phyloP scores from a whole-genome alignment of 2,329 filamentous ascomycete genomes.

The Penicillium sp. region DNA sequence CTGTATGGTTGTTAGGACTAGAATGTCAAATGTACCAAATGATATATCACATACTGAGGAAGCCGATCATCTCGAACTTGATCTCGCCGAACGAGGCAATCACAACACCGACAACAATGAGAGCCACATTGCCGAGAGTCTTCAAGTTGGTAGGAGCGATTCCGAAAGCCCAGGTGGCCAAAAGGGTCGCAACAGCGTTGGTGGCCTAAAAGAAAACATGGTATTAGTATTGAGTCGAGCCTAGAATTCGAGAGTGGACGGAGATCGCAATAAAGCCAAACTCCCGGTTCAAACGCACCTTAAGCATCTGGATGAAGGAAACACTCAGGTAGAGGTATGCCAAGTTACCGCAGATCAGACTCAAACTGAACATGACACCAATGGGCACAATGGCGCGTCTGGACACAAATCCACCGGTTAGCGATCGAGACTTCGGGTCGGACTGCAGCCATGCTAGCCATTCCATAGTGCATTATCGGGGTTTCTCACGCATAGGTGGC shows the following conservation, averaged over 20 bases:
- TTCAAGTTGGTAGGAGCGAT: slow-evolving; percentile 77
- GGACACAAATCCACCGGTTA: not conserved
- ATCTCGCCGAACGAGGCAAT: slow-evolving; percentile 94
- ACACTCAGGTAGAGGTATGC: slow-evolving; percentile 94
- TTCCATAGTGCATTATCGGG: not conserved
- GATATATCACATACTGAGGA: slow-evolving; percentile 45
- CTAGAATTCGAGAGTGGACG: not conserved
- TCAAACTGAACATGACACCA: slow-evolving; percentile 91
- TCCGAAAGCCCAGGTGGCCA: slow-evolving; percentile 83
- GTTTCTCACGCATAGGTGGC: slow-evolving; percentile 67
- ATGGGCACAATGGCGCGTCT: slow-evolving; percentile 85
- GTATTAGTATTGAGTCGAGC: not conserved
- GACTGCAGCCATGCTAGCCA: not conserved
- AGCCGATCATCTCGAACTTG: slow-evolving; percentile 67
- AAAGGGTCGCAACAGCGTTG: slow-evolving; percentile 84
- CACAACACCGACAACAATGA: slow-evolving; percentile 90
- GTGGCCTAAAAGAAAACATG: slow-evolving; percentile 63
- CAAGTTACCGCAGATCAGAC: slow-evolving; percentile 92
- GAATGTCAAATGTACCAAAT: not conserved
- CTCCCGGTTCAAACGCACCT: slow-evolving; percentile 54
- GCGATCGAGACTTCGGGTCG: not conserved
- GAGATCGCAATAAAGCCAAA: not conserved
- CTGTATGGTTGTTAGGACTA: not conserved
- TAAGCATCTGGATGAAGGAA: slow-evolving; percentile 98
- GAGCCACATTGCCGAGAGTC: slow-evolving; percentile 84